Evolutionary conservation across 2,329 filamentous ascomycete genomes (phyloP).

Genomic region (Pseudocercospora macadamiae): DNA sequence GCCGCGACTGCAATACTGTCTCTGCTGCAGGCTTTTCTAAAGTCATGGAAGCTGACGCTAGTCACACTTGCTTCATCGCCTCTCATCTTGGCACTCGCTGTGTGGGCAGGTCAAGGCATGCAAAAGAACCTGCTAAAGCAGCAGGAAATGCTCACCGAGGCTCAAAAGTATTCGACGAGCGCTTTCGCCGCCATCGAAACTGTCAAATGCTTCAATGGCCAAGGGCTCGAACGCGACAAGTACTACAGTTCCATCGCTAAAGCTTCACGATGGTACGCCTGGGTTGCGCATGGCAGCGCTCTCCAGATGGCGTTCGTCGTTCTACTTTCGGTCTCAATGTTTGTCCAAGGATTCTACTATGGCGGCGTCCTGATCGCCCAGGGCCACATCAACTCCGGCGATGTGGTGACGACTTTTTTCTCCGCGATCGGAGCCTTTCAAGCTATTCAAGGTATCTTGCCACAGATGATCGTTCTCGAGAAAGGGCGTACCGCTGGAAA

Average conservation of each 20-base stretch:
- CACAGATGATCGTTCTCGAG: constrained; percentile 74
- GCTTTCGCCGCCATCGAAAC: constrained; percentile 76
- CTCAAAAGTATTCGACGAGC: constrained; percentile 71
- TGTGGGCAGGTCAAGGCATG: constrained; percentile 62
- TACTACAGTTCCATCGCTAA: constrained; percentile 62
- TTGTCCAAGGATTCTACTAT: constrained; percentile 90
- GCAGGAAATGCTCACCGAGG: constrained; percentile 66
- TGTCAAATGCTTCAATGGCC: constrained; percentile 83
- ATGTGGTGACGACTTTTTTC: constrained; percentile 84
- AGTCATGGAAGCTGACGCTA: constrained; percentile 82
- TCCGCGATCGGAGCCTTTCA: constrained; percentile 76
- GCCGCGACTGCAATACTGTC: constrained; percentile 66
- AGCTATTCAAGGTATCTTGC: constrained; percentile 71
- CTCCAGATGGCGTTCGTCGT: constrained; percentile 73
- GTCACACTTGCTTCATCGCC: constrained; percentile 76
- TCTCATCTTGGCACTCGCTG: constrained; percentile 63
- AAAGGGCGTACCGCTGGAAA: constrained; percentile 77
- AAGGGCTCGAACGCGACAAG: constrained; percentile 67
- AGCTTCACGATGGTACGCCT: constrained; percentile 66
- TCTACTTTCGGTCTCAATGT: constrained; percentile 75
- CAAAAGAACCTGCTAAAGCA: constrained; percentile 70
- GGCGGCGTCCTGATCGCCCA: constrained; percentile 70
- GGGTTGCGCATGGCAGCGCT: constrained; percentile 70
- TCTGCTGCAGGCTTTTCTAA: constrained; percentile 72
- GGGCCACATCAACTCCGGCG: constrained; percentile 62